These are phyloP conservation scores for Pseudogymnoascus sp. DNA, from an alignment of 2,329 filamentous ascomycete species.

Conservation along the genomic window DNA sequence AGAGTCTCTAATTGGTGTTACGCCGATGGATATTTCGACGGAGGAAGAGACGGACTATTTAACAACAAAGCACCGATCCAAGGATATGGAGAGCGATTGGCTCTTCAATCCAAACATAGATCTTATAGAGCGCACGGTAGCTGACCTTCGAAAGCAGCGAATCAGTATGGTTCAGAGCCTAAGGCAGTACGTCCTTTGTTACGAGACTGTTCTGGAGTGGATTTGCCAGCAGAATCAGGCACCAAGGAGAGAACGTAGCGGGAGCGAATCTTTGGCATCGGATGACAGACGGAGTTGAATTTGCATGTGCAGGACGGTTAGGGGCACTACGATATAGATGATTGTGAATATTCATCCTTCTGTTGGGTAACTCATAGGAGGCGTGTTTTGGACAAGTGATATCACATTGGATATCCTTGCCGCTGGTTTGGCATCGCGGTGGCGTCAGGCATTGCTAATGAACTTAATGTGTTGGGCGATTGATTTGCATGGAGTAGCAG, in stretches of 20 bases:
- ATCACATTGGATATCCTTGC: slow-evolving; percentile 5
- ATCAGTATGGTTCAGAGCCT: slow-evolving; percentile 96
- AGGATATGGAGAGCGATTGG: slow-evolving; percentile 50
- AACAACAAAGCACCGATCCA: slow-evolving; percentile 11
- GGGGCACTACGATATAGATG: background rate
- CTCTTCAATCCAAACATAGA: slow-evolving; percentile 65
- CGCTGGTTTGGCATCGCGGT: background rate
- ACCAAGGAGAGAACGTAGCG: slow-evolving; percentile 19
- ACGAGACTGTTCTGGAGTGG: slow-evolving; percentile 93
- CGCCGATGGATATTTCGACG: slow-evolving; percentile 38
- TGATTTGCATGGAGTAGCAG: slow-evolving; percentile 6
- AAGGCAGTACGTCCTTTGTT: slow-evolving; percentile 89
- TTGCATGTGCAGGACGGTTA: background rate
- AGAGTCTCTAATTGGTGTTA: slow-evolving; percentile 27
- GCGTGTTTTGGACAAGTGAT: slow-evolving; percentile 1
- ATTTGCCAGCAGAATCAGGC: slow-evolving; percentile 37
- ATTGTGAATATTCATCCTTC: background rate
- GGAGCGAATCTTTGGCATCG: slow-evolving; percentile 17
- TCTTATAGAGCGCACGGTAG: slow-evolving; percentile 77
- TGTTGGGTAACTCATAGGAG: background rate
- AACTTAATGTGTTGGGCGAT: background rate
- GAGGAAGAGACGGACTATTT: slow-evolving; percentile 20
- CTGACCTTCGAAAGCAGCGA: slow-evolving; percentile 81
- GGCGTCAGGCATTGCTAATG: background rate
- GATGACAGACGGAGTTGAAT: background rate